phyloP scores from a whole-genome alignment of 2,329 filamentous ascomycete genomes.

The Elsinoe batatas region DNA sequence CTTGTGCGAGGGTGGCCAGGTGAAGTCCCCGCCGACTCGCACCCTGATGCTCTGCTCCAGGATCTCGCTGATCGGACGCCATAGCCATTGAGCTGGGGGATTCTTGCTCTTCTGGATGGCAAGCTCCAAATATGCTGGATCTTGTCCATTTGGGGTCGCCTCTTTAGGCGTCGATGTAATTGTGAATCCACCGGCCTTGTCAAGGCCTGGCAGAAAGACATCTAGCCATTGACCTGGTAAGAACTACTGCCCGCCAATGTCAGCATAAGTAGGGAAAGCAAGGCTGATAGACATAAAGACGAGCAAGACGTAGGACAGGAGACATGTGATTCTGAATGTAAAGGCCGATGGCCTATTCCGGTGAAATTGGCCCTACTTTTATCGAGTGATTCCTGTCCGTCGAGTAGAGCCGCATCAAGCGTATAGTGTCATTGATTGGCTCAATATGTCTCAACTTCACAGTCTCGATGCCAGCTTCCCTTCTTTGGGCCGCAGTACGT shows the following conservation, averaged over 20 bases:
- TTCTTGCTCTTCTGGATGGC: slow-evolving; percentile 66
- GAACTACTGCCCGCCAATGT: slow-evolving; percentile 45
- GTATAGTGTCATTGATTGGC: slow-evolving; percentile 56
- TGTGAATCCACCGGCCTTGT: slow-evolving; percentile 75
- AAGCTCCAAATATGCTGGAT: slow-evolving; percentile 56
- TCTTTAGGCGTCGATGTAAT: slow-evolving; percentile 65
- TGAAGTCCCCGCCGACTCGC: slow-evolving; percentile 70
- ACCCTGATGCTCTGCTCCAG: slow-evolving; percentile 51
- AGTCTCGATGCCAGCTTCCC: slow-evolving; percentile 53
- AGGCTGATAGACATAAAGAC: background rate
- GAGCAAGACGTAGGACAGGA: background rate
- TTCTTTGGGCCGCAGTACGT: slow-evolving; percentile 63
- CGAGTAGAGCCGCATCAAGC: slow-evolving; percentile 57
- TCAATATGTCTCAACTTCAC: slow-evolving; percentile 54
- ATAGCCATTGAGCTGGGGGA: slow-evolving; percentile 67
- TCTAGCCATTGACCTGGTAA: slow-evolving; percentile 83
- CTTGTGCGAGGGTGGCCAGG: slow-evolving; percentile 51
- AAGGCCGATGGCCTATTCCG: background rate
- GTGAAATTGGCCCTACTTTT: slow-evolving; percentile 18
- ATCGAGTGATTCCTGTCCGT: slow-evolving; percentile 32
- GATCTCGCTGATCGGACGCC: slow-evolving; percentile 48
- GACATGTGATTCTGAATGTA: background rate
- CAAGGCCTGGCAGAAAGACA: slow-evolving; percentile 59
- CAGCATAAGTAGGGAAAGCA: slow-evolving; percentile 24
- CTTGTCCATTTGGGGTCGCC: slow-evolving; percentile 20